Base-by-base conservation (phyloP, 495 filamentous ascomycete species). In the Penicillium odoratum region DNA sequence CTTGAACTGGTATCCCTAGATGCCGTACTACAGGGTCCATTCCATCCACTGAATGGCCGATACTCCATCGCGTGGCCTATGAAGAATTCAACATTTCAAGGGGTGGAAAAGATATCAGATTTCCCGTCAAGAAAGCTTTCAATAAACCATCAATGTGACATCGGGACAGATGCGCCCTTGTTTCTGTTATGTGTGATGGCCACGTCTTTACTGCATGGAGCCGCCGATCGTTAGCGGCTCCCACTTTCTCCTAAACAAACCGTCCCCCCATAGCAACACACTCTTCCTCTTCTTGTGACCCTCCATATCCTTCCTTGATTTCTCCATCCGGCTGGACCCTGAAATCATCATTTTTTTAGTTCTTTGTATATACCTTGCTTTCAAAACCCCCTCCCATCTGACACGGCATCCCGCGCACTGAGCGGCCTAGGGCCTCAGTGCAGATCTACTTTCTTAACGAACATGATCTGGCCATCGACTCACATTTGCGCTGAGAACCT, bases 381-480 rank as follows among this genome's bases (percentile, higher is more conserved):
- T 30, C 25, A n/a, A 21, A 46, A 26, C 29, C 50, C 33, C 50
- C 51, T 55, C 42, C 42, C 7, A 45, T 34, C 21, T 16, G 40
- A 51, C 53, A 45, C 45, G 42, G 42, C 51, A 15, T 45, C 31
- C 38, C 40, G 52, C 72, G 73, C 74, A 75, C 74, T 77, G 73
- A 69, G 56, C 52, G 69, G 69, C 62, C 56, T 55, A 55, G 63
- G 59, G 68, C 68, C 70, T 72, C 75, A 69, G 74, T 74, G 74
- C 73, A 71, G 42, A 61, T 62, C 55, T 56, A 67, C 62, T 65
- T 4, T 58, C 54, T 54, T 55, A 48, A 51, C 67, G 71, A 78
- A 70, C 61, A 77, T 78, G 75, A 68, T 48, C 68, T 66, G 58
- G 61, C 57, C 57, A 66, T 64, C 59, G 43, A 61, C 48, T 54